Percentiles rank a stretch among this genome's conserved stretches.
Conservation (phyloP, 768 basidiomycete species). For the Amanita jacksonii region DNA sequence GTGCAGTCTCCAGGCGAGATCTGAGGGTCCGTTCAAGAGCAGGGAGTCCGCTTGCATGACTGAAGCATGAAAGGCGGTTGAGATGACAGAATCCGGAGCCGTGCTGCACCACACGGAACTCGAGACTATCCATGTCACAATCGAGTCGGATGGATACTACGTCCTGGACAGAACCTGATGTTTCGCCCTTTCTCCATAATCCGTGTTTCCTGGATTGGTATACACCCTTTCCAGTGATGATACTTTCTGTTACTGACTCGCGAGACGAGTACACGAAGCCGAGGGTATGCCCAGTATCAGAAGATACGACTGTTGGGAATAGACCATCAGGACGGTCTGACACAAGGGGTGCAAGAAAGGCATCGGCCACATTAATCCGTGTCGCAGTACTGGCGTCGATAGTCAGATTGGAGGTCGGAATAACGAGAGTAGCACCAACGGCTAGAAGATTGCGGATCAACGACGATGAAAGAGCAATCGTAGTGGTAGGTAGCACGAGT, state of each 20-base stretch:
- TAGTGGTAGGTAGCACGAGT: slow-evolving; percentile 44
- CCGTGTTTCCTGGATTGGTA: slow-evolving; percentile 97
- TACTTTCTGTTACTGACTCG: slow-evolving; percentile 79
- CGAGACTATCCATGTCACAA: slow-evolving; percentile 88
- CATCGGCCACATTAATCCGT: slow-evolving; percentile 69
- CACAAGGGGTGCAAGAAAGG: slow-evolving; percentile 71
- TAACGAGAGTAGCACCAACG: slow-evolving; percentile 55
- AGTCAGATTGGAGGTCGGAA: slow-evolving; percentile 66
- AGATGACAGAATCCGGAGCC: slow-evolving; percentile 94
- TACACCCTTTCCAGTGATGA: slow-evolving; percentile 81
- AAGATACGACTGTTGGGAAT: slow-evolving; percentile 87
- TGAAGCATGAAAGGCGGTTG: slow-evolving; percentile 81
- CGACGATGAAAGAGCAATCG: slow-evolving; percentile 44
- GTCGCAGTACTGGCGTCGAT: slow-evolving; percentile 39
- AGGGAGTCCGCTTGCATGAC: slow-evolving; percentile 65
- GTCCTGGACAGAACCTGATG: slow-evolving; percentile 88
- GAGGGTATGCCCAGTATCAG: slow-evolving; percentile 66
- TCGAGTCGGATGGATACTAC: slow-evolving; percentile 76
- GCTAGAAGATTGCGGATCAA: slow-evolving; percentile 51
- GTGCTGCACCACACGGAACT: slow-evolving; percentile 84
- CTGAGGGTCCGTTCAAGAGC: slow-evolving; percentile 74
- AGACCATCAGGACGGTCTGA: slow-evolving; percentile 90
- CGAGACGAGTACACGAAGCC: slow-evolving; percentile 94
- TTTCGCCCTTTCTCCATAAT: slow-evolving; percentile 95
- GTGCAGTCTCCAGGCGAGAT: slow-evolving; percentile 64